These are phyloP conservation scores for Fusarium domesticum DNA, from an alignment of 2,329 filamentous ascomycete species.

Conservation along the genomic window DNA sequence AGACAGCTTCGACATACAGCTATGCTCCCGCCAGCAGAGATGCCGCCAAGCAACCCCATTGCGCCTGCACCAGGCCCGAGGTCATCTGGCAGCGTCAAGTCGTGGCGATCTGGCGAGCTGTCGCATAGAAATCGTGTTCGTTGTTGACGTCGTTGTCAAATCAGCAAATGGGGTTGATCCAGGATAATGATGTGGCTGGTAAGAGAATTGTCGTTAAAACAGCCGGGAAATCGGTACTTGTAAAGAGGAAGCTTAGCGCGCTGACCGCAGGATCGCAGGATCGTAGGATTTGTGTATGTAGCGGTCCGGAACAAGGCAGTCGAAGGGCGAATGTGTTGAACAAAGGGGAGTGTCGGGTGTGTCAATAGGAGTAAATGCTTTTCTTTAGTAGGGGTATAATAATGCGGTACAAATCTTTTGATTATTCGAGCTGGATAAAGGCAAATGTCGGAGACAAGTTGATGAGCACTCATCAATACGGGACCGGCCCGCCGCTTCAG, in stretches of 20 bases:
- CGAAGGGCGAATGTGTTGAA: not conserved
- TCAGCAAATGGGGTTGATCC: not conserved
- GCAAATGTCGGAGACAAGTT: constrained; percentile 19
- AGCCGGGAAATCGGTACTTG: too few relatives aligned
- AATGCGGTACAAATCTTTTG: not conserved
- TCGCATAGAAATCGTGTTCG: constrained; percentile 25
- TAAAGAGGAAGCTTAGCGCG: constrained; percentile 12
- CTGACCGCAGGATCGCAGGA: not conserved
- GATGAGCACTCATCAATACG: constrained; percentile 24
- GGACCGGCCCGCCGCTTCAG: constrained; percentile 17
- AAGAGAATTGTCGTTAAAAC: not conserved
- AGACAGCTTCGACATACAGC: constrained; percentile 52
- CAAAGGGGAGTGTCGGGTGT: too few relatives aligned
- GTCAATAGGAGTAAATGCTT: too few relatives aligned
- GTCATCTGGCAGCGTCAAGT: constrained; percentile 45
- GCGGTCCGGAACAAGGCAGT: not conserved
- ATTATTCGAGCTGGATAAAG: not conserved
- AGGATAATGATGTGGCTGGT: too few relatives aligned
- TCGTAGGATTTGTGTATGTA: not conserved
- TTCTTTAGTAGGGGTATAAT: too few relatives aligned
- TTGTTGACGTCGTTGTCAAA: constrained; percentile 1
- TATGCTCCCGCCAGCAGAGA: constrained; percentile 75
- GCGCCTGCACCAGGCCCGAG: constrained; percentile 40
- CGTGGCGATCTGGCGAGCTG: constrained; percentile 14
- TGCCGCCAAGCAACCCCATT: constrained; percentile 71